Evolutionary conservation across 345 rosid genomes (phyloP), one percentile per base, ranked within the genome.

Genomic region (Leavenworthia alabamica): DNA sequence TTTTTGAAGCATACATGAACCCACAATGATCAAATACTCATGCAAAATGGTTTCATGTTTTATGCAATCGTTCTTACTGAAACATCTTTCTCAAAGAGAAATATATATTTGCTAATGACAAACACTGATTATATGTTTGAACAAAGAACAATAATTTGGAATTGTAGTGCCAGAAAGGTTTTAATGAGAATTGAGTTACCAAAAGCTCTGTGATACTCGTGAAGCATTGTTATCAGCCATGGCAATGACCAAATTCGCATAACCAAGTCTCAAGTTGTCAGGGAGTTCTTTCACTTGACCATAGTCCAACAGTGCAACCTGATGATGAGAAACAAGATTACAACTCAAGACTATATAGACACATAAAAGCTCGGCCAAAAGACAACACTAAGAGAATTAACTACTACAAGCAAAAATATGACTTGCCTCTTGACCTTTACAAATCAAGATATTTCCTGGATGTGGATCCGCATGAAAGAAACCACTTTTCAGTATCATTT

Each of bases 241-340:
- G 45, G 95, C 97, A 74, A 93, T 77, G 60, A 89, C 78, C 80
- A 93, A 77, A 74, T 79, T 83, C 20, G 97, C 99, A 77, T 82
- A 87, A 40, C 91, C 94, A 73, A 87, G 88, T 80, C 92, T 81
- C 75, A 89, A 68, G 26, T 78, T 70, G 35, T 89, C 78, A 42
- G 96, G 89, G 26, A 93, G 96, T 79, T 93, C 97, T 82, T 93
- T 93, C 72, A 85, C 99, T 82, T 89, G 99, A 50, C 97, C 97
- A 63, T 87, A 93, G 76, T 93, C 97, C 52, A 93, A 72, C 79
- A 92, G 68, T 17, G 89, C 96, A 71, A 92, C 98, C 98, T 92
- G 71, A 47, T 36, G 60, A 79, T 3, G 46, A 11, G 29, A 51
- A 79, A 75, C 22, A 56, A 26, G 4, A 51, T 13, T 48, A 56